Evolutionary conservation across 192 early-diverging fungal genomes (phyloP).

Genomic region (Linnemannia zychae): DNA sequence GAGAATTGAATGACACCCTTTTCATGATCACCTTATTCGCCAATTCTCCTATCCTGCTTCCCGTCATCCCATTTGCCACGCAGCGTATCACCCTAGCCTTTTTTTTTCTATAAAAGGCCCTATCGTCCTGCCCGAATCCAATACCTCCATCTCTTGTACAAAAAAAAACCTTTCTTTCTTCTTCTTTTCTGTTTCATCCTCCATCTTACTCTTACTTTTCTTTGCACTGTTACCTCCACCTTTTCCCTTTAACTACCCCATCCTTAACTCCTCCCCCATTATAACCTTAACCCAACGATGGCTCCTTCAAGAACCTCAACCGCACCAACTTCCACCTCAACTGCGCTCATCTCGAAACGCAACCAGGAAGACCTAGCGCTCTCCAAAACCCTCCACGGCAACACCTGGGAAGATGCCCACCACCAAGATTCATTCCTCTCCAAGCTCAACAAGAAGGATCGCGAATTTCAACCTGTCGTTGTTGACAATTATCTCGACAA

Average conservation of each 20-base stretch:
- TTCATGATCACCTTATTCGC: neutral
- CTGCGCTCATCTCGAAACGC: constrained; percentile 27
- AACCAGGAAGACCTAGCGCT: constrained; percentile 66
- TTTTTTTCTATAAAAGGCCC: neutral
- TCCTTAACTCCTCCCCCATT: neutral
- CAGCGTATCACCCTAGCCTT: neutral
- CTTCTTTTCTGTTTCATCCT: neutral
- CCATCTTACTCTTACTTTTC: neutral
- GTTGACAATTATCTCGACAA: constrained; percentile 79
- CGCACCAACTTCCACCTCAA: constrained; percentile 18
- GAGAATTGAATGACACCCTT: neutral
- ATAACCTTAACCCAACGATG: constrained; percentile 12
- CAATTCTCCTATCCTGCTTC: neutral
- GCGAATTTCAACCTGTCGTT: constrained; percentile 73
- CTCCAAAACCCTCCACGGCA: constrained; percentile 67
- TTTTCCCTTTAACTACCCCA: neutral
- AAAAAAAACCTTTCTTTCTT: too few relatives aligned
- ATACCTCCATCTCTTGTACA: too few relatives aligned
- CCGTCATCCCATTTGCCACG: too few relatives aligned
- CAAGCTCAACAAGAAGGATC: constrained; percentile 75
- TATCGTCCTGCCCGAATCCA: too few relatives aligned
- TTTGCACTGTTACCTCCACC: too few relatives aligned
- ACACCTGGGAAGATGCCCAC: constrained; percentile 46
- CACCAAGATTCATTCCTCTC: constrained; percentile 56
- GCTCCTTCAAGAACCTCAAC: constrained; percentile 31